A percentile compares a stretch with the other conserved stretches of the same genome.
Evolutionary conservation across 305 asterid genomes (phyloP).

Genomic region (Nicotiana rustica): DNA sequence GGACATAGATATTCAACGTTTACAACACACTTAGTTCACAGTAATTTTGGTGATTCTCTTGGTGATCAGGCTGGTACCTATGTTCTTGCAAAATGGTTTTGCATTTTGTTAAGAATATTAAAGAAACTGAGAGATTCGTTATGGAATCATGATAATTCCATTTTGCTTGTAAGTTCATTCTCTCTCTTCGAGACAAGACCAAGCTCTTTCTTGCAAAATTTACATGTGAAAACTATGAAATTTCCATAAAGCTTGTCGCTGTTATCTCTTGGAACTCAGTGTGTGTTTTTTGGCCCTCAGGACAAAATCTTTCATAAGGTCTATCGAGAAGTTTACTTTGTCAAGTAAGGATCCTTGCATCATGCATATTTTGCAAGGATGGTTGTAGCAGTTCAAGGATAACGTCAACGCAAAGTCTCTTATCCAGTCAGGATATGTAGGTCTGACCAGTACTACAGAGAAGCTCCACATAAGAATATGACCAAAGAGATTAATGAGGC

Average conservation of each 20-base stretch:
- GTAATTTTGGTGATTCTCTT: background rate
- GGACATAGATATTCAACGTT: background rate
- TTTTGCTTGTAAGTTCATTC: background rate
- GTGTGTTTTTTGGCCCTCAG: background rate
- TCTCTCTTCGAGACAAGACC: background rate
- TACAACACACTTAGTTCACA: background rate
- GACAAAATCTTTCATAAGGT: background rate
- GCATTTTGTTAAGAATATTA: background rate
- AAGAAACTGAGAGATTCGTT: background rate
- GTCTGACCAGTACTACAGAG: background rate
- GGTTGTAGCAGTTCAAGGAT: background rate
- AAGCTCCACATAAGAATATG: background rate
- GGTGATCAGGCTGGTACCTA: background rate
- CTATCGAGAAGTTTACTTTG: background rate
- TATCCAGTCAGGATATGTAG: background rate
- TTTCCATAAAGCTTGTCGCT: background rate
- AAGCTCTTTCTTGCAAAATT: background rate
- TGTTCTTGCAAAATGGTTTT: background rate
- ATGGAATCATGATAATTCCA: background rate
- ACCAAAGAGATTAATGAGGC: slow-evolving; percentile 4
- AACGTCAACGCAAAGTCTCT: background rate
- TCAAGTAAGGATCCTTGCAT: slow-evolving; percentile 23
- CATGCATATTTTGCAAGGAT: background rate
- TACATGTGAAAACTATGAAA: slow-evolving; percentile 18
- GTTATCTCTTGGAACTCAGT: background rate